phyloP scores from a whole-genome alignment of 805 yeast genomes.

The Brettanomyces bruxellensis region DNA sequence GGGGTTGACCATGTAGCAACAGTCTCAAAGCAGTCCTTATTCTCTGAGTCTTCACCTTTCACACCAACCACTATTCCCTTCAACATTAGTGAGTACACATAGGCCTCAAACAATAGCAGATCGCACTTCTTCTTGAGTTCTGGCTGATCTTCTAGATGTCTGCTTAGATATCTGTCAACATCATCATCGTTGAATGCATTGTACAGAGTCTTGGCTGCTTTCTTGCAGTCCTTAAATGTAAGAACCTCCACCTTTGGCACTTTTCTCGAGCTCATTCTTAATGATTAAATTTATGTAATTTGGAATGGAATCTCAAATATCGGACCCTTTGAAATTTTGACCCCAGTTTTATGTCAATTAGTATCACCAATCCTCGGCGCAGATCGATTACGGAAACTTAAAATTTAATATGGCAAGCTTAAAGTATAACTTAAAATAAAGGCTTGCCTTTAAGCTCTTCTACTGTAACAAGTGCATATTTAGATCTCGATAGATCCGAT shows the following conservation, averaged over 20 bases:
- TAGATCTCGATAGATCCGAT: too few species aligned
- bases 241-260: conserved; percentile 21
- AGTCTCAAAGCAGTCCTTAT: conserved; percentile 34
- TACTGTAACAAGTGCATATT: too few species aligned
- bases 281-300: too few species aligned
- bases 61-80: conserved; percentile 43
- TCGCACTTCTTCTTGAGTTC: conserved; percentile 25
- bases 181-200: conserved; percentile 26
- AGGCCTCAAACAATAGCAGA: conserved; percentile 38
- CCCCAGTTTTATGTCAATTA: too few species aligned
- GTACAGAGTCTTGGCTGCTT: conserved; percentile 27
- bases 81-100: conserved; percentile 39
- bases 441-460: too few species aligned
- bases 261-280: neutral
- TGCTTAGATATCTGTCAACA: conserved; percentile 24
- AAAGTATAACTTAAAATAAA: too few species aligned
- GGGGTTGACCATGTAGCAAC: conserved; percentile 49
- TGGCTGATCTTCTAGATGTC: conserved; percentile 26
- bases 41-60: conserved; percentile 31
- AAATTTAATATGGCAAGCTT: too few species aligned
- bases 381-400: too few species aligned
- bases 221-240: conserved; percentile 20
- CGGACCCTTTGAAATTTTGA: too few species aligned
- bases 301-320: too few species aligned
- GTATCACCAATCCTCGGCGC: too few species aligned